phyloP scores from a whole-genome alignment of 139 green algal genomes.

The Closterium sp. region DNA sequence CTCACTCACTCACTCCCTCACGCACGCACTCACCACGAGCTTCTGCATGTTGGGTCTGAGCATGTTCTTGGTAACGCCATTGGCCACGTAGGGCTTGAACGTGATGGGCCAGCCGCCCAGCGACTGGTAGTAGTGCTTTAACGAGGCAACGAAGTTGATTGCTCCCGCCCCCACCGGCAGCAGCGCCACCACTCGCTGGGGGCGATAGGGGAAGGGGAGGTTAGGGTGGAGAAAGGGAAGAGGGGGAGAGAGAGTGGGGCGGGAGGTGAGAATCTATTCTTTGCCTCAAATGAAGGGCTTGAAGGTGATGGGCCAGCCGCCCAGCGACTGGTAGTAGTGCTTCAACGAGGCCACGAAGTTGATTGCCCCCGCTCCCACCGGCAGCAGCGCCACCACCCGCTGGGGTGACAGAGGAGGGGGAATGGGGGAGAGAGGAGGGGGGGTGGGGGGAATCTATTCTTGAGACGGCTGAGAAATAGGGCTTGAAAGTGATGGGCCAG shows the following conservation, averaged over 20 bases:
- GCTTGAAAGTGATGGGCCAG: no score
- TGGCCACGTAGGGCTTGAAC: conserved; percentile 18
- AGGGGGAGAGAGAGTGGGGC: no score
- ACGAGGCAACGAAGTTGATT: neutral
- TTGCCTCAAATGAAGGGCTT: no score
- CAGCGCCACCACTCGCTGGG: neutral
- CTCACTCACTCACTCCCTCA: neutral
- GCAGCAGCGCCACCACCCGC: neutral
- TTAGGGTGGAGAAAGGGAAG: no score
- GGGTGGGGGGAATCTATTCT: no score
- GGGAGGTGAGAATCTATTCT: no score
- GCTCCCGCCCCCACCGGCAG: neutral
- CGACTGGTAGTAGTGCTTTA: conserved; percentile 27
- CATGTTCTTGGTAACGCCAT: conserved; percentile 18
- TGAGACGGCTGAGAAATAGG: no score
- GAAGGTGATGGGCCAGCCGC: no score
- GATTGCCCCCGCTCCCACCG: neutral
- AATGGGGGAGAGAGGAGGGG: no score
- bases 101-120: conserved; percentile 36
- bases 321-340: no score
- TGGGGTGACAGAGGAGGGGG: neutral
- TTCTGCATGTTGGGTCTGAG: neutral
- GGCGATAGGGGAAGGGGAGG: no score
- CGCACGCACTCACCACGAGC: neutral
- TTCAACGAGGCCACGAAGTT: neutral